phyloP scores from a whole-genome alignment of 352 stramenopile species.

The Halophytophthora batemanensis region DNA sequence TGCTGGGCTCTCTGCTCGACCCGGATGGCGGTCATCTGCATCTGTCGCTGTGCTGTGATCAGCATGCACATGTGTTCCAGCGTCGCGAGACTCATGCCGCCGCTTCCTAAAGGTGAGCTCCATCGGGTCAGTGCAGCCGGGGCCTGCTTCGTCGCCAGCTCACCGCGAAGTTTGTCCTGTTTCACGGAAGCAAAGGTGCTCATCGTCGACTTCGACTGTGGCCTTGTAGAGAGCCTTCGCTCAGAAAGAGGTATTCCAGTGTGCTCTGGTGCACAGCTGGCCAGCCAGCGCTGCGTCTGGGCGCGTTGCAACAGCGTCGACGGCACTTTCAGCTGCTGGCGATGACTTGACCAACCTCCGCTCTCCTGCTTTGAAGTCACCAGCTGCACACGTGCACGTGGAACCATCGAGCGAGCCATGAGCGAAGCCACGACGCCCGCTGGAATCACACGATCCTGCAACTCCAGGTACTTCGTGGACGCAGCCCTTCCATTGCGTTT shows the following conservation, averaged over 20 bases:
- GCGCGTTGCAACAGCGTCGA: conserved; percentile 15
- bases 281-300: conserved; percentile 16
- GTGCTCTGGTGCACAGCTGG: conserved; percentile 1
- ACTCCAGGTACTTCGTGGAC: background rate
- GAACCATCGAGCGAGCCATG: background rate
- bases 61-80: conserved; percentile 14
- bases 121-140: conserved; percentile 1
- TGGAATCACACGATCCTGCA: background rate
- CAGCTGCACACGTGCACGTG: background rate
- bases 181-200: conserved; percentile 33
- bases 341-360: conserved; percentile 1
- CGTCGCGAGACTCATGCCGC: conserved; percentile 6
- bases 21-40: background rate
- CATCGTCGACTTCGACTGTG: background rate
- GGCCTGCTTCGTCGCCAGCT: conserved; percentile 23
- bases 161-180: conserved; percentile 16
- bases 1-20: too few species aligned
- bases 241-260: background rate
- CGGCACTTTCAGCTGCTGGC: conserved; percentile 5
- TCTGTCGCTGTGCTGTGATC: conserved; percentile 9
- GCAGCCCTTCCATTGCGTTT: background rate
- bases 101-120: conserved; percentile 1
- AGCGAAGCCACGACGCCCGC: background rate
- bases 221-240: background rate
- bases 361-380: background rate